phyloP scores from a whole-genome alignment of 805 yeast species.

The Saturnispora hagleri region DNA sequence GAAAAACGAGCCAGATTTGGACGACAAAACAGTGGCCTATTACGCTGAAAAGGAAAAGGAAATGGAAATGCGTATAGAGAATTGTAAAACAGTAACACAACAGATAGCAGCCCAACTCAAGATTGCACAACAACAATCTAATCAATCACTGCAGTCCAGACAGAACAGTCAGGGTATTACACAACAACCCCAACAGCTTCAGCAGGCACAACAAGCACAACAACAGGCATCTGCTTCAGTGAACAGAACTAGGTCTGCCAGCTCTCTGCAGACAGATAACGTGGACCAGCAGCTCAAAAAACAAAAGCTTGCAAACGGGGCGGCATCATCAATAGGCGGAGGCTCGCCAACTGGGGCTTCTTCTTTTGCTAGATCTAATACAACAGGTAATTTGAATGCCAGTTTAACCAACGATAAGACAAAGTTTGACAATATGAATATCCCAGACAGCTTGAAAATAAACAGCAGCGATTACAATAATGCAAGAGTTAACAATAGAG shows the following conservation, averaged over 20 bases:
- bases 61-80: conserved; percentile 36
- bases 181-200: conserved; percentile 15
- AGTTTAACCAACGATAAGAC: conserved; percentile 28
- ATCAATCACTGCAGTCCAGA: conserved; percentile 8
- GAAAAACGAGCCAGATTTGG: conserved; percentile 34
- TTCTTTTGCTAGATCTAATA: conserved; percentile 22
- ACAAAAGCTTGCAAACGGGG: background rate
- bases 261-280: conserved; percentile 7
- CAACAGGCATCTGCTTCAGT: conserved; percentile 7
- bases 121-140: conserved; percentile 18
- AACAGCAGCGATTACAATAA: conserved; percentile 57
- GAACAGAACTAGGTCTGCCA: conserved; percentile 12
- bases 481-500: conserved; percentile 55
- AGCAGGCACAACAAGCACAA: conserved; percentile 15
- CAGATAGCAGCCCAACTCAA: conserved; percentile 38
- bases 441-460: conserved; percentile 60
- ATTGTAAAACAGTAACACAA: conserved; percentile 33
- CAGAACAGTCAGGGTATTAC: conserved; percentile 2
- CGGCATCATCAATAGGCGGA: background rate
- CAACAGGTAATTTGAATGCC: conserved; percentile 11
- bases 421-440: conserved; percentile 57
- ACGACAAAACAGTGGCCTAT: conserved; percentile 36
- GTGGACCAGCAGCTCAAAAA: conserved; percentile 4
- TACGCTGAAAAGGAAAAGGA: conserved; percentile 42
- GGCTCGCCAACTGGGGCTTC: conserved; percentile 28